phyloP scores from a whole-genome alignment of 345 rosid species.

The Carallia brachiata region DNA sequence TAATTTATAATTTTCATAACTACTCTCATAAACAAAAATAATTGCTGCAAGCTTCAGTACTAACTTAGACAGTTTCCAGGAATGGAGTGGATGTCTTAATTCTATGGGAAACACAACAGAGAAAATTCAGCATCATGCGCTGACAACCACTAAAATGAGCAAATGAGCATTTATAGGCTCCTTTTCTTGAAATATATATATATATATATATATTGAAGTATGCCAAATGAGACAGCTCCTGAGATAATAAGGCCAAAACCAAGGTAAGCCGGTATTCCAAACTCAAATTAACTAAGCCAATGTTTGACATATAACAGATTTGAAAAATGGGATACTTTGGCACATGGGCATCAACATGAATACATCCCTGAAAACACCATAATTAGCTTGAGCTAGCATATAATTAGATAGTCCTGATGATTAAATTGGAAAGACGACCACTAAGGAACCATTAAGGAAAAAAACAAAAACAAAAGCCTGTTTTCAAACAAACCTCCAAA shows the following conservation, averaged over 20 bases:
- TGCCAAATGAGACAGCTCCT: not conserved
- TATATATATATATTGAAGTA: not conserved
- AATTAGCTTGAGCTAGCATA: no score
- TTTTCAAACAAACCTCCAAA: no score
- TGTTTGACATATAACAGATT: not conserved
- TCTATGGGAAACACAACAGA: not conserved
- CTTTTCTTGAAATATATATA: not conserved
- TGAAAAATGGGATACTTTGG: no score
- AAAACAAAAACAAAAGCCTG: no score
- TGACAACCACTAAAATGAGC: conserved; percentile 9
- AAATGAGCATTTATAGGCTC: conserved; percentile 6
- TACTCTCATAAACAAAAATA: no score
- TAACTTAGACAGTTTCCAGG: not conserved
- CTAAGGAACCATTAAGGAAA: no score
- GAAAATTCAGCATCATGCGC: not conserved
- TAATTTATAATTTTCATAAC: not conserved
- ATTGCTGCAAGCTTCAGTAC: not conserved
- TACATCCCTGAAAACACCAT: no score
- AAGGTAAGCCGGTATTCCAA: not conserved
- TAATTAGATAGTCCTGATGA: no score
- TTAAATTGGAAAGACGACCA: no score
- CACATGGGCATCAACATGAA: no score
- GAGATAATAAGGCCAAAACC: not conserved
- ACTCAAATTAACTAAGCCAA: not conserved
- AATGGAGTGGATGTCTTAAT: not conserved